phyloP scores from a whole-genome alignment of 805 yeast species.

The Pichia paraexigua region DNA sequence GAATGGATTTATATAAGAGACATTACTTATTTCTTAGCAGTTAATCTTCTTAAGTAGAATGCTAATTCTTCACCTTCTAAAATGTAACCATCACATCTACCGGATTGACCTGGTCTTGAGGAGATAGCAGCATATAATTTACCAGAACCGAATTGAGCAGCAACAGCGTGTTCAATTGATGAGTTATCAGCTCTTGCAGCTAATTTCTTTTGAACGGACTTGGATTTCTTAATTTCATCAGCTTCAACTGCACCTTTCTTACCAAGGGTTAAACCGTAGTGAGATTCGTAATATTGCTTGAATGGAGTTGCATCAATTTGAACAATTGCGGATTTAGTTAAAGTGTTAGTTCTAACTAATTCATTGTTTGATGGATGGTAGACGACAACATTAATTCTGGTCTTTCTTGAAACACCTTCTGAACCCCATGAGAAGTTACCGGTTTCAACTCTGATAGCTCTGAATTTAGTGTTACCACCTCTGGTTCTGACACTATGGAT shows the following conservation, averaged over 20 bases:
- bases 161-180: constrained; percentile 83
- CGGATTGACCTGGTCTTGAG: constrained; percentile 99
- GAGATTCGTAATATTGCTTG: constrained; percentile 98
- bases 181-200: constrained; percentile 86
- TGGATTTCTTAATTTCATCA: constrained; percentile 58
- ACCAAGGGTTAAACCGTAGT: constrained; percentile 92
- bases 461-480: constrained; percentile 99
- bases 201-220: constrained; percentile 82
- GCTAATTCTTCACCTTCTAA: constrained; percentile 99
- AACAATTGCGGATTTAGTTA: constrained; percentile 97
- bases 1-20: constrained; percentile 2
- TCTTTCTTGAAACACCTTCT: constrained; percentile 97
- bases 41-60: constrained; percentile 99
- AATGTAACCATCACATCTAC: constrained; percentile 99
- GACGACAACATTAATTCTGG: constrained; percentile 96
- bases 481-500: constrained; percentile 99
- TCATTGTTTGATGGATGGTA: constrained; percentile 99
- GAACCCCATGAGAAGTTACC: constrained; percentile 99
- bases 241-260: constrained; percentile 57
- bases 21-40: constrained; percentile 87
- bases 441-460: constrained; percentile 98
- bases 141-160: constrained; percentile 97
- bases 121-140: constrained; percentile 97
- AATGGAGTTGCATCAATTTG: constrained; percentile 99
- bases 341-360: constrained; percentile 98